Evolutionary conservation across 495 filamentous ascomycete genomes (phyloP), one percentile per base, ranked within the genome.

Genomic region (Copromyces sp.): DNA sequence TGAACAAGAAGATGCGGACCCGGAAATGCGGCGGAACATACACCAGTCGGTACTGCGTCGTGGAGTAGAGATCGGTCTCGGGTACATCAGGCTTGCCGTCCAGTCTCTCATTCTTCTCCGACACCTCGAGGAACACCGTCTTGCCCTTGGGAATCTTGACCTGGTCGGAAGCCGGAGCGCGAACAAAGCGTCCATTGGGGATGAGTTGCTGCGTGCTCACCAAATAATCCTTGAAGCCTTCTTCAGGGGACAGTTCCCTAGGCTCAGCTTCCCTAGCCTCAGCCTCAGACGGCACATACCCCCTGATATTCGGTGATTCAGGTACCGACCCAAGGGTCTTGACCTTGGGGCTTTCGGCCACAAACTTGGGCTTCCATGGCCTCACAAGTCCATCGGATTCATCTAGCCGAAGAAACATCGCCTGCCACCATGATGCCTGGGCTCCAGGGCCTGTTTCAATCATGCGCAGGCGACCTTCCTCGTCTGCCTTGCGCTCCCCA

Each of bases 21-120:
- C 90, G 87, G 82, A 99, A 98, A 79, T 86, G 86, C 0, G 96
- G 95, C 17, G 95, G 95, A 39, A 97, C 87, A 81, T 98, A 99
- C 70, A 97, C 91, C 76, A 90, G 88, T 70, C 91, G 89, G 78
- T 93, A 96, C 77, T 91, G 86, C 20, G 86, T 83, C 70, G 87
- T 90, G 6, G 91, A 89, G 78, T 94, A 92, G 9, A 93, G 81
- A 37, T 91, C 86, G 8, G 81, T 79, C 70, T 94, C 93, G 2
- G 81, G 76, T 0, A 75, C 76, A 72, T 87, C 84, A 24, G 44
- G 72, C 65, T 81, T 73, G 20, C 86, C 89, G 80, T 95, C 92
- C 38, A 87, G 77, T 39, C 90, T 85, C 39, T 85, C 77, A 75
- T 94, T 93, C n/a, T 87, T 72, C 76, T 92, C 91, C 32, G 89